These are phyloP conservation scores for Ogataea wickerhamii DNA, from an alignment of 805 yeast species.

Conservation along the genomic window DNA sequence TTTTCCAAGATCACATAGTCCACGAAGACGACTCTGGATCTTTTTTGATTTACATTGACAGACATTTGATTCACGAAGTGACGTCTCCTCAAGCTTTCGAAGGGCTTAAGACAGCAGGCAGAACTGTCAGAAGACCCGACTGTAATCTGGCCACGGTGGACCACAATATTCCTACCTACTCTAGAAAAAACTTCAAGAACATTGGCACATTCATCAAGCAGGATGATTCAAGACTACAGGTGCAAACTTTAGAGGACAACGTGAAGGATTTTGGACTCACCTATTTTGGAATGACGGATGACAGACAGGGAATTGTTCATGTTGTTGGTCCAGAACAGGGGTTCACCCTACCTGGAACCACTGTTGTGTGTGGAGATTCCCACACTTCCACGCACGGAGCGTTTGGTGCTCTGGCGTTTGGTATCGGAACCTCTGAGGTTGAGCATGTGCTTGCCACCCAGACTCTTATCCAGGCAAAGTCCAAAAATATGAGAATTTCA, in stretches of 20 bases:
- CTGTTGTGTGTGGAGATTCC: slow-evolving; percentile 98
- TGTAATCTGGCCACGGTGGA: slow-evolving; percentile 95
- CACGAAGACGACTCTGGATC: slow-evolving; percentile 87
- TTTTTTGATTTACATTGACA: slow-evolving; percentile 83
- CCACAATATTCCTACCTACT: slow-evolving; percentile 93
- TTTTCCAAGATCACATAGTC: slow-evolving; percentile 91
- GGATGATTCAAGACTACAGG: slow-evolving; percentile 89
- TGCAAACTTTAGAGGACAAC: slow-evolving; percentile 85
- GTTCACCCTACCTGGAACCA: slow-evolving; percentile 96
- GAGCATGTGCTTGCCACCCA: slow-evolving; percentile 99
- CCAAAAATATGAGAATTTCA: slow-evolving; percentile 90
- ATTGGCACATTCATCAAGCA: slow-evolving; percentile 81
- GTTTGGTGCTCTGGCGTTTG: slow-evolving; percentile 94
- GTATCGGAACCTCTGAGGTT: slow-evolving; percentile 98
- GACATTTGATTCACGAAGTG: slow-evolving; percentile 97
- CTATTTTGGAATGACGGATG: slow-evolving; percentile 91
- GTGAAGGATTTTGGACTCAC: slow-evolving; percentile 87
- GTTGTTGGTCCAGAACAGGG: slow-evolving; percentile 99
- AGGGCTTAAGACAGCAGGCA: slow-evolving; percentile 83
- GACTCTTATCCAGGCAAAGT: slow-evolving; percentile 89
- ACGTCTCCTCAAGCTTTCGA: slow-evolving; percentile 99
- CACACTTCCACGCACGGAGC: slow-evolving; percentile 99
- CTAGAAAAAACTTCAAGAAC: slow-evolving; percentile 73
- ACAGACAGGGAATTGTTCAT: slow-evolving; percentile 97
- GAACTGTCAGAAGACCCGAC: slow-evolving; percentile 86